These are phyloP conservation scores for Gynochthodes officinalis DNA, from an alignment of 257 asterid genomes.

Conservation along the genomic window DNA sequence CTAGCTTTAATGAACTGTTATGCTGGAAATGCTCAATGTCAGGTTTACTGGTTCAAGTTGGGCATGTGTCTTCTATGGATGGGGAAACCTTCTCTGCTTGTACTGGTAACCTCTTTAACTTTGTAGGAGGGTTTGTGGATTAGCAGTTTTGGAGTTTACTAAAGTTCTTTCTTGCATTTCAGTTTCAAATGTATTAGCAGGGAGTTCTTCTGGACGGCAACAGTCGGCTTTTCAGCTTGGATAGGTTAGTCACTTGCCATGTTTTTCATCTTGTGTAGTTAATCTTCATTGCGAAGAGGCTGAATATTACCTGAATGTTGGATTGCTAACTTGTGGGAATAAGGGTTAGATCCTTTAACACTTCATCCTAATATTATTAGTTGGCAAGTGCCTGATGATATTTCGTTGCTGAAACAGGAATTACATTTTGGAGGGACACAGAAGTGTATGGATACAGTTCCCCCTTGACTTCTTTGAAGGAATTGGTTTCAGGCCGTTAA, in stretches of 20 bases:
- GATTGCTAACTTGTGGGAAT: background rate
- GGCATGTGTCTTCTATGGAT: slow-evolving; percentile 83
- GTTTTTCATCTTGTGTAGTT: slow-evolving; percentile 1
- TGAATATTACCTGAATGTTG: background rate
- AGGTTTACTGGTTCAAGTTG: slow-evolving; percentile 94
- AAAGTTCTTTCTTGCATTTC: slow-evolving; percentile 23
- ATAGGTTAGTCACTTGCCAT: slow-evolving; percentile 45
- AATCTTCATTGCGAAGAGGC: background rate
- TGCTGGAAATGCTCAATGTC: slow-evolving; percentile 23
- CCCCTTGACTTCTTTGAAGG: slow-evolving; percentile 65
- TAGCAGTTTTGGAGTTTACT: background rate
- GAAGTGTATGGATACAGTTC: slow-evolving; percentile 62
- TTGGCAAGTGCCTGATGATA: background rate
- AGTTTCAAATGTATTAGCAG: slow-evolving; percentile 64
- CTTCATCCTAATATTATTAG: background rate
- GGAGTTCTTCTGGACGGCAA: slow-evolving; percentile 75
- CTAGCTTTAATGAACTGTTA: background rate
- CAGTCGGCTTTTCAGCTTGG: slow-evolving; percentile 59
- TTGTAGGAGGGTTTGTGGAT: background rate
- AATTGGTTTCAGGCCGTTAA: slow-evolving; percentile 59
- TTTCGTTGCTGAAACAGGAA: slow-evolving; percentile 35
- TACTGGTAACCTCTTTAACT: slow-evolving; percentile 50
- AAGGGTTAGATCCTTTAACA: background rate
- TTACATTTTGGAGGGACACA: slow-evolving; percentile 74
- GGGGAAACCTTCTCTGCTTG: slow-evolving; percentile 94